Evolutionary conservation across 1,139 yeast species (phyloP).

Genomic region (Protomyces lactucae-debilis): DNA sequence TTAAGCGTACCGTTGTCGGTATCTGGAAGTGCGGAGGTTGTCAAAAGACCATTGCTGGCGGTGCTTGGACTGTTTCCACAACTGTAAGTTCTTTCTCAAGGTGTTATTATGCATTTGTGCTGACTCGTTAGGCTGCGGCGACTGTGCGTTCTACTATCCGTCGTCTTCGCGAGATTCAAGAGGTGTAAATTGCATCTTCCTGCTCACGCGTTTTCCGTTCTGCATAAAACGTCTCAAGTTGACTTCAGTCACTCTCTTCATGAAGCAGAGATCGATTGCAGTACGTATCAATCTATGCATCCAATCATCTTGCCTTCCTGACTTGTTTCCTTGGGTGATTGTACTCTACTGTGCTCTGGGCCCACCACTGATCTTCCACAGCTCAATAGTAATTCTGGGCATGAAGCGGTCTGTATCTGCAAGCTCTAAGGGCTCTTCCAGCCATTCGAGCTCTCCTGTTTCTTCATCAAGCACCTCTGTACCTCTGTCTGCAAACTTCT

Average conservation of each 20-base stretch:
- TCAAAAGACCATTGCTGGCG: conserved; percentile 97
- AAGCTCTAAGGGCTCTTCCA: too few relatives aligned
- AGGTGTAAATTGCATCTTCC: conserved; percentile 59
- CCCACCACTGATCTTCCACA: too few relatives aligned
- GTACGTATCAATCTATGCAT: not conserved
- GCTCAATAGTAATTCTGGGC: too few relatives aligned
- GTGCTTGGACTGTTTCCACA: conserved; percentile 94
- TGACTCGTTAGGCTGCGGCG: conserved; percentile 89
- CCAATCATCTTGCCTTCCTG: too few relatives aligned
- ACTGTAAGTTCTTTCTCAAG: conserved; percentile 25
- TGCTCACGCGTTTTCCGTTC: too few relatives aligned
- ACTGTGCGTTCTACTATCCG: conserved; percentile 99
- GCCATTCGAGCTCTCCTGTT: too few relatives aligned
- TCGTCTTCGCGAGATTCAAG: conserved; percentile 99
- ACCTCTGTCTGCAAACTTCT: too few relatives aligned
- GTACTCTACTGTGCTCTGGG: too few relatives aligned
- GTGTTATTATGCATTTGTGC: not conserved
- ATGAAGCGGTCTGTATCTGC: too few relatives aligned
- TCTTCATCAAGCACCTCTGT: too few relatives aligned
- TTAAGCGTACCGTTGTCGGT: conserved; percentile 97
- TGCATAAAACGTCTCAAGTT: not conserved
- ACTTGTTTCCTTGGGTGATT: too few relatives aligned
- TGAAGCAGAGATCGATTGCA: not conserved
- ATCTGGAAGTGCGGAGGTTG: conserved; percentile 97
- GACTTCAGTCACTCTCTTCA: not conserved